phyloP scores from a whole-genome alignment of 2,329 filamentous ascomycete species.

The Trichoderma hamatum region DNA sequence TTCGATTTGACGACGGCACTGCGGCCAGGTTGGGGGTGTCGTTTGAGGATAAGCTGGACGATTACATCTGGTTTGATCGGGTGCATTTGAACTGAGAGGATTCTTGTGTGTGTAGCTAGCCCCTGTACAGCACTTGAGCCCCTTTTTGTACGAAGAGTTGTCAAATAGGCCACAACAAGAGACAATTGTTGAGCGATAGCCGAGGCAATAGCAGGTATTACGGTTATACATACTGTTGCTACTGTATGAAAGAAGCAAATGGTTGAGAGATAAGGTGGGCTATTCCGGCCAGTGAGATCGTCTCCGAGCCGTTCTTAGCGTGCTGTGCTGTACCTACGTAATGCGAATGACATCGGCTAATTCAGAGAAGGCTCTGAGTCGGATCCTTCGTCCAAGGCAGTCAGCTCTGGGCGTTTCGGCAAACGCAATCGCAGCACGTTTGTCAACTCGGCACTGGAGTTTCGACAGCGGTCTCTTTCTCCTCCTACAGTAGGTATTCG shows the following conservation, averaged over 20 bases:
- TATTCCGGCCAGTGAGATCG: no score
- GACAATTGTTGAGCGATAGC: neutral
- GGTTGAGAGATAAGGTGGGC: neutral
- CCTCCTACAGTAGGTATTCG: no score
- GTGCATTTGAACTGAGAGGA: neutral
- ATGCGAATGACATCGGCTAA: neutral
- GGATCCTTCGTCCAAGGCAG: neutral
- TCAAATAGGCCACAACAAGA: neutral
- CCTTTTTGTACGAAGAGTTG: neutral
- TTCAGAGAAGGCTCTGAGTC: neutral
- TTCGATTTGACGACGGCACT: conserved; percentile 28
- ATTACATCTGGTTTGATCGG: conserved; percentile 20
- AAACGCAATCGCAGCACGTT: neutral
- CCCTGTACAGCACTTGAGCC: neutral
- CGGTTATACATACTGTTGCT: neutral
- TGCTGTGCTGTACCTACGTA: neutral
- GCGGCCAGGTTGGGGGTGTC: conserved; percentile 1
- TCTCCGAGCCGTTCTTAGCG: neutral
- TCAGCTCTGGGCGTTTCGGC: neutral
- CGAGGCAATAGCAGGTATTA: neutral
- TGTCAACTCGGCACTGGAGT: neutral
- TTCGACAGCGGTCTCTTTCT: neutral
- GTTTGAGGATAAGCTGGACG: conserved; percentile 11
- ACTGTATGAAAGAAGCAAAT: neutral
- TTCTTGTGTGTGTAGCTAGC: neutral